Conservation (phyloP, 441 rosid species). For the Biscutella auriculata region DNA sequence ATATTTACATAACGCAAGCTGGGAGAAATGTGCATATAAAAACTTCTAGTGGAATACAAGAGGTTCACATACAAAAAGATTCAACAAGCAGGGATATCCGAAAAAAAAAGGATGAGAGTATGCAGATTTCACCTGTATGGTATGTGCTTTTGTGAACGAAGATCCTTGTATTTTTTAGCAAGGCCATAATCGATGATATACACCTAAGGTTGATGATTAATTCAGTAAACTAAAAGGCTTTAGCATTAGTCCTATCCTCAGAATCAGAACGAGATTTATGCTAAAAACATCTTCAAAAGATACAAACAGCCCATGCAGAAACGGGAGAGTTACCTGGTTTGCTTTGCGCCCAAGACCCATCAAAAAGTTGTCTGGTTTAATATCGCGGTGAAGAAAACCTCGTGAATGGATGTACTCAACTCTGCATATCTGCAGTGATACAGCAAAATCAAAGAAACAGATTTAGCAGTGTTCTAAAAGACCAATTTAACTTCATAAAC, state of each 20-base stretch:
- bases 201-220: too few species aligned
- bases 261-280: too few species aligned
- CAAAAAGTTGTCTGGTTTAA: conserved; percentile 95
- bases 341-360: conserved; percentile 99
- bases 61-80: too few species aligned
- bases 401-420: conserved; percentile 96
- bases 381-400: conserved; percentile 97
- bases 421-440: conserved; percentile 64
- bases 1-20: too few species aligned
- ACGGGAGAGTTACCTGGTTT: too few species aligned
- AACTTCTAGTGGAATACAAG: too few species aligned
- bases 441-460: not conserved
- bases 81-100: too few species aligned
- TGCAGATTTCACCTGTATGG: conserved; percentile 57
- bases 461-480: too few species aligned
- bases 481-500: not conserved
- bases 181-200: conserved; percentile 92
- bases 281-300: too few species aligned
- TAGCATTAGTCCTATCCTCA: too few species aligned
- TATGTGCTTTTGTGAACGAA: conserved; percentile 95
- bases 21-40: too few species aligned
- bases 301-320: conserved; percentile 4
- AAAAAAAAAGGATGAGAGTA: not conserved
- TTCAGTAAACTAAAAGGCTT: too few species aligned
- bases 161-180: conserved; percentile 94